phyloP scores from a whole-genome alignment of 2,329 filamentous ascomycete species.

The Phyllosticta capitalensis region DNA sequence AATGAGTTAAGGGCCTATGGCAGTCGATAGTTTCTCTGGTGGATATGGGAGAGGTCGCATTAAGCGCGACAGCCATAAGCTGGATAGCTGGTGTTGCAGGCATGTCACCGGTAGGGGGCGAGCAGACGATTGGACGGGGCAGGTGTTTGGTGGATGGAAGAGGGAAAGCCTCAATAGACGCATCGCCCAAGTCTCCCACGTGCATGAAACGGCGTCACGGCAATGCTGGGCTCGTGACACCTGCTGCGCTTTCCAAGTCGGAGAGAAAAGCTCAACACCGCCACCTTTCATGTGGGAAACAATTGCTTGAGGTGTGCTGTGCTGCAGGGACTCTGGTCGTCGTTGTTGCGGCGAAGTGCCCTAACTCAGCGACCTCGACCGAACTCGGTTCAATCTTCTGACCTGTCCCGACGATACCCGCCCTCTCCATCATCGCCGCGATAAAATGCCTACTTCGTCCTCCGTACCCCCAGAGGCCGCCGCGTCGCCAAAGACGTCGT shows the following conservation, averaged over 20 bases:
- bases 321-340: not conserved
- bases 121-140: not conserved
- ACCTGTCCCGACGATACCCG: slow-evolving; percentile 9
- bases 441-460: slow-evolving; percentile 7
- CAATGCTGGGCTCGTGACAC: not conserved
- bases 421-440: slow-evolving; percentile 2
- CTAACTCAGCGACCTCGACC: not conserved
- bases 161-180: not conserved
- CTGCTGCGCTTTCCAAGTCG: not conserved
- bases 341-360: not conserved
- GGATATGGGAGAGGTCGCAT: not conserved
- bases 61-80: not conserved
- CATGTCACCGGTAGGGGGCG: not conserved
- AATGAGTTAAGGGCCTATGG: slow-evolving; percentile 32
- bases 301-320: no score
- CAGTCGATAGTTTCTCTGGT: not conserved
- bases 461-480: slow-evolving; percentile 6
- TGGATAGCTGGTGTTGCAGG: not conserved
- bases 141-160: not conserved
- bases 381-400: not conserved
- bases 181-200: not conserved
- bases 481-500: not conserved
- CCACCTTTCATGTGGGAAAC: not conserved
- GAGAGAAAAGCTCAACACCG: not conserved
- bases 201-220: not conserved